Evolutionary conservation across 1,284 basidiomycete genomes (phyloP).

Genomic region (Fereydounia khargensis): DNA sequence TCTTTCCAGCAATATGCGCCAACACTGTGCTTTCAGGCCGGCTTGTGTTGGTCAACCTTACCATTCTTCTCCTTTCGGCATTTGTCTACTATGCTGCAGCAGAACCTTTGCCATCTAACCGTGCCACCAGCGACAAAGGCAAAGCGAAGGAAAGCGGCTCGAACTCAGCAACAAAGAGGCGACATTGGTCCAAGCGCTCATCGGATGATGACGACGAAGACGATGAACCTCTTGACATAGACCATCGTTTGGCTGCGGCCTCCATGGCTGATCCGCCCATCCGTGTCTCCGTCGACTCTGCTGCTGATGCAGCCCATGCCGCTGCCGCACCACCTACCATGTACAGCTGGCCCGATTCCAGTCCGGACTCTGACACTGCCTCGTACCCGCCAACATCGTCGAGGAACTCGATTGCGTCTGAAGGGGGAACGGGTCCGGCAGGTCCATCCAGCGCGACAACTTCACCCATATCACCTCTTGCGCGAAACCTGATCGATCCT

Average conservation of each 20-base stretch:
- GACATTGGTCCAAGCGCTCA: slow-evolving; percentile 35
- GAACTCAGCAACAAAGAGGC: slow-evolving; percentile 2
- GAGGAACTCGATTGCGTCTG: no score
- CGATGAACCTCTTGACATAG: not conserved
- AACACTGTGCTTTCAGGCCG: slow-evolving; percentile 72
- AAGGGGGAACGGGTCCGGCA: no score
- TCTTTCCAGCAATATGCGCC: slow-evolving; percentile 73
- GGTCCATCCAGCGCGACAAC: no score
- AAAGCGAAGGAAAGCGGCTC: not conserved
- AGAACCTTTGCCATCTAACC: no score
- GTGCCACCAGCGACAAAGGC: not conserved
- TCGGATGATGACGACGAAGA: slow-evolving; percentile 27
- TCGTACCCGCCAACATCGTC: no score
- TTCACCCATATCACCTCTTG: slow-evolving; percentile 23
- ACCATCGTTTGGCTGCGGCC: no score
- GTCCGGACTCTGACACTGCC: not conserved
- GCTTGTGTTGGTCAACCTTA: slow-evolving; percentile 65
- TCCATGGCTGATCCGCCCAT: slow-evolving; percentile 25
- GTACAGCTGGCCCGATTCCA: slow-evolving; percentile 9
- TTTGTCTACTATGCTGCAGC: not conserved
- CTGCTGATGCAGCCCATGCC: slow-evolving; percentile 38
- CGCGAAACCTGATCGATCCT: slow-evolving; percentile 22
- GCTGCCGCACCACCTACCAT: slow-evolving; percentile 24
- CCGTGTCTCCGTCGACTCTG: slow-evolving; percentile 41
- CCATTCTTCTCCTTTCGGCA: slow-evolving; percentile 41